Conservation (phyloP, 306 rosid species). For the Quercus aquifolioides region DNA sequence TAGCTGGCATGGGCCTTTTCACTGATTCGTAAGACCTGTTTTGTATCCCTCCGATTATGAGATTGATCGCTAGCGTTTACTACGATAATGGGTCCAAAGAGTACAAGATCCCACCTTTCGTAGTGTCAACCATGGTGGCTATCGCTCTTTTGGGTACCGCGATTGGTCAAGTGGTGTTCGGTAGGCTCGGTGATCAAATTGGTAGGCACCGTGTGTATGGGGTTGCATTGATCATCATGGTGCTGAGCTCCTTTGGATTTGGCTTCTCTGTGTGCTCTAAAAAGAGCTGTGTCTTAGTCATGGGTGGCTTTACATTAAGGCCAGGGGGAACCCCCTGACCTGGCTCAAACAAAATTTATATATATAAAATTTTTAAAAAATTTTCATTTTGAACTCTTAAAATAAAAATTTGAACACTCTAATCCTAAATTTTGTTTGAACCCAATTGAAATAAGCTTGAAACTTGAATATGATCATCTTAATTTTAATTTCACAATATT, state of each 20-base stretch:
- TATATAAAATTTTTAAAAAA: too few species aligned
- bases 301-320: too few species aligned
- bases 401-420: too few species aligned
- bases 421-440: too few species aligned
- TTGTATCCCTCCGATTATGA: constrained; percentile 48
- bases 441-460: too few species aligned
- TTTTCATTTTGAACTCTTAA: too few species aligned
- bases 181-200: constrained; percentile 55
- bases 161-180: constrained; percentile 54
- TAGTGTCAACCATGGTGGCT: constrained; percentile 30
- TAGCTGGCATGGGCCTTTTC: constrained; percentile 88
- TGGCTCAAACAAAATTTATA: too few species aligned
- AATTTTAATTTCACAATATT: too few species aligned
- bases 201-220: constrained; percentile 65
- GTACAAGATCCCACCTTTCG: too few species aligned
- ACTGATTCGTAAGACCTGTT: constrained; percentile 76
- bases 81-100: constrained; percentile 9
- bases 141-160: constrained; percentile 50
- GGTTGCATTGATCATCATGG: constrained; percentile 47
- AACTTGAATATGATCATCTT: too few species aligned
- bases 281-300: constrained; percentile 37
- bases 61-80: constrained; percentile 46
- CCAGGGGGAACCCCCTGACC: too few species aligned
- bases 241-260: constrained; percentile 46
- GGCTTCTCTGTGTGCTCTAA: constrained; percentile 64